Evolutionary conservation across 2,329 filamentous ascomycete genomes (phyloP), one percentile per base, ranked within the genome.

Genomic region (Onygenales sp.): DNA sequence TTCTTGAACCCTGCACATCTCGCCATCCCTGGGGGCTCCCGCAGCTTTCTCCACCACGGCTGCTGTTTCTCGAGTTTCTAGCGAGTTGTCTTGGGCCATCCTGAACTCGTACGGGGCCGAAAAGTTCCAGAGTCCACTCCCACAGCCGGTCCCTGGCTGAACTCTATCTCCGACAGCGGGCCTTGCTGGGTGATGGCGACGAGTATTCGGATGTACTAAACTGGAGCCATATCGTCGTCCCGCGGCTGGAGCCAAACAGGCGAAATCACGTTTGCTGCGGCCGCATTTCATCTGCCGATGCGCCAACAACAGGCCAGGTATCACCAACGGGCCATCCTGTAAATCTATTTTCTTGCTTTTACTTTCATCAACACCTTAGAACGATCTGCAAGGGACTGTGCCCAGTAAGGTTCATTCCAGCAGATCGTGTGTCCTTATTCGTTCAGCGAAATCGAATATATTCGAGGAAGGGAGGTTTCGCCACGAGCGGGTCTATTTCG

Each of bases 251-350:
- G 9, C 14, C 21, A 49, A 31, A 3, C 5, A 27, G 35, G 36
- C 47, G 47, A 41, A 39, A 38, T 39, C 35, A 13, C 36, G 3
- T 32, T 35, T 39, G 17, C 46, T 49, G 35, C 45, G 27, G 27
- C 33, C 35, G 17, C 33, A 48, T 38, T 48, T 48, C 46, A 49
- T 41, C 46, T 49, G 36, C 46, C 46, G 46, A 49, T 36, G 36
- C 21, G 41, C 36, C 36, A 27, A 27, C 47, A 49, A 49, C 35
- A 39, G 32, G 13, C 36, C 36, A n/a, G 2, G 10, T 21, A 10
- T 49, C 17, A 49, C 33, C 7, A 21, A 33, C 13, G 32, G 33
- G 14, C 36, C 36, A 41, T 41, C 17, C 21, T 49, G n/a, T 9
- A 36, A 39, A 38, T 6, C n/a, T 31, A 35, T 39, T 17, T 27